These are phyloP conservation scores for Naganishia antarctica DNA, from an alignment of 768 basidiomycete genomes.

Conservation along the genomic window DNA sequence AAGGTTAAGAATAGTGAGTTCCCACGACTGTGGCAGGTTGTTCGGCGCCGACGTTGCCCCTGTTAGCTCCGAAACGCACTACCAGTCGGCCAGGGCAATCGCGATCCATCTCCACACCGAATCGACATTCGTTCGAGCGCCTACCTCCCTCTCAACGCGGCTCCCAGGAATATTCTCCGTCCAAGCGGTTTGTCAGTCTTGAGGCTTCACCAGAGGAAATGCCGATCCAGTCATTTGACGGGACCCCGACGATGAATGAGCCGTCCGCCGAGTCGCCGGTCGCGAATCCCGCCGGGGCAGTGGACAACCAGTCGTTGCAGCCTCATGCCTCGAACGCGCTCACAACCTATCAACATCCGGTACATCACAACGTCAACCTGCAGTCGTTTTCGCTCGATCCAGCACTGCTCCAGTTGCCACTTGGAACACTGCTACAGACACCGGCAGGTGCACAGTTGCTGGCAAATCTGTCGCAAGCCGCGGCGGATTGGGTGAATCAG, in stretches of 20 bases:
- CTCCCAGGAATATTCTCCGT: slow-evolving; percentile 10
- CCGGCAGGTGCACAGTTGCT: slow-evolving; percentile 48
- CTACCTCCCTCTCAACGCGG: background rate
- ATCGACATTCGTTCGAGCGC: slow-evolving; percentile 16
- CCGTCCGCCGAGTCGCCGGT: background rate
- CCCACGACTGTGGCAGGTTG: too few species aligned
- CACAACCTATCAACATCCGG: slow-evolving; percentile 24
- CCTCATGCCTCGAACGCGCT: slow-evolving; percentile 33
- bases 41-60: background rate
- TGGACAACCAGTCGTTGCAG: slow-evolving; percentile 15
- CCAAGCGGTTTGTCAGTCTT: slow-evolving; percentile 28
- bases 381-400: slow-evolving; percentile 43
- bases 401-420: slow-evolving; percentile 40
- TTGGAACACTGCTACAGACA: slow-evolving; percentile 45
- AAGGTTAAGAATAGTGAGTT: slow-evolving; percentile 15
- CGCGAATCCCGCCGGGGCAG: slow-evolving; percentile 11
- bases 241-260: background rate
- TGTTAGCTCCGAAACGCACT: background rate
- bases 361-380: slow-evolving; percentile 13
- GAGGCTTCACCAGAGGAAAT: slow-evolving; percentile 28
- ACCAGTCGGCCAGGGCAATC: background rate
- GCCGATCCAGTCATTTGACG: slow-evolving; percentile 20
- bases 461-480: slow-evolving; percentile 24
- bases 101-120: slow-evolving; percentile 15
- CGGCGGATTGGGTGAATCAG: slow-evolving; percentile 18